Evolutionary conservation across 257 asterid genomes (phyloP).

Genomic region (Solanum chmielewskii): DNA sequence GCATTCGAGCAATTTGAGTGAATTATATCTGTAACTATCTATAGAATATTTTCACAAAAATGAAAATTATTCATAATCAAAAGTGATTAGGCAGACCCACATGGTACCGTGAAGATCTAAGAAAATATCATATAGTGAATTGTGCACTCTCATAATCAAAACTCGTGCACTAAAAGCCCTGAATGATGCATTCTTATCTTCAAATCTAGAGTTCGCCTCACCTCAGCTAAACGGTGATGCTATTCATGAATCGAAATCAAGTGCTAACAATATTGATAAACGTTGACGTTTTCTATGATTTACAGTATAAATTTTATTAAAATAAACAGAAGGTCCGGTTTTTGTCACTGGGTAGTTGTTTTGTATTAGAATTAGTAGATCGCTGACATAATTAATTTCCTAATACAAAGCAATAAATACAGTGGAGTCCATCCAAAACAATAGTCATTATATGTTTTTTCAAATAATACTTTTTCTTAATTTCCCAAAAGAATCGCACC

Average conservation of each 20-base stretch:
- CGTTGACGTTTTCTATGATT: not conserved
- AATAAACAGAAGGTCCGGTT: not conserved
- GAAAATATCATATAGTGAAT: not conserved
- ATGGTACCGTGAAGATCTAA: not conserved
- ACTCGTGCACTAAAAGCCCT: not conserved
- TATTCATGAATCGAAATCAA: not conserved
- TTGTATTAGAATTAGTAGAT: not conserved
- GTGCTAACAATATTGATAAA: not conserved
- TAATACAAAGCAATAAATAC: not conserved
- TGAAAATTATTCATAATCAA: not conserved
- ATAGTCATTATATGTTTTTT: not conserved
- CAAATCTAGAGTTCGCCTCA: not conserved
- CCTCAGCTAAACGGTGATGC: not conserved
- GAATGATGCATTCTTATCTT: not conserved
- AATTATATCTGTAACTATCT: not conserved
- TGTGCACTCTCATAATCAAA: not conserved
- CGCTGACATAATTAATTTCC: not conserved
- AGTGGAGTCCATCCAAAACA: not conserved
- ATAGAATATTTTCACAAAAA: not conserved
- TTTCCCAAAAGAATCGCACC: no score
- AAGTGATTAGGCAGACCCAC: not conserved
- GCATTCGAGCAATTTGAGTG: not conserved
- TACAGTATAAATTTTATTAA: not conserved
- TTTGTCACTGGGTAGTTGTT: not conserved
- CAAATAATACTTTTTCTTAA: not conserved